Evolutionary conservation across 2,329 filamentous ascomycete species (phyloP).

Genomic region (Colletotrichum kahawae): DNA sequence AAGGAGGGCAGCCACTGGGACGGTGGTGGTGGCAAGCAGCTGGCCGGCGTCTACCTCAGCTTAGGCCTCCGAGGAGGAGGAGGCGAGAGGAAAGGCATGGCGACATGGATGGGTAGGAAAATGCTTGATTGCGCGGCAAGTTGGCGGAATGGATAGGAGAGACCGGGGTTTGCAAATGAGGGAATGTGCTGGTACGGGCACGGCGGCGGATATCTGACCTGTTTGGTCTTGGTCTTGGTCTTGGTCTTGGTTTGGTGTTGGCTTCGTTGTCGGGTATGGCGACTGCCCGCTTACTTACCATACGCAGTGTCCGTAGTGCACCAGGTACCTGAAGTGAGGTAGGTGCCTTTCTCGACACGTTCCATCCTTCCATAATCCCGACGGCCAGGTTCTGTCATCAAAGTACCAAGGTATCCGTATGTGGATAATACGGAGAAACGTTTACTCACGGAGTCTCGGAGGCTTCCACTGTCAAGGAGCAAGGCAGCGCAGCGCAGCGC

Average conservation of each 20-base stretch:
- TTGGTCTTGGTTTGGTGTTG: not conserved
- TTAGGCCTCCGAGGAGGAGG: not conserved
- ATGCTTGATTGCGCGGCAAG: slow-evolving; percentile 9
- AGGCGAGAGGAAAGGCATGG: not conserved
- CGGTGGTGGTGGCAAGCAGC: not conserved
- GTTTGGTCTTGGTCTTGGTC: slow-evolving; percentile 17
- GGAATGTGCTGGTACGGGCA: not conserved
- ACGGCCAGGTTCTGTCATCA: not conserved
- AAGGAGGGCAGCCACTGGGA: not conserved
- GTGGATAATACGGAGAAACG: not conserved
- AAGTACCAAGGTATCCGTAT: not conserved
- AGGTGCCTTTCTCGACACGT: not conserved
- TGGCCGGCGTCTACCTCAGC: not conserved
- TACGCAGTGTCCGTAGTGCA: not conserved
- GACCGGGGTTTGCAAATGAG: not conserved
- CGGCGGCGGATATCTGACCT: slow-evolving; percentile 14
- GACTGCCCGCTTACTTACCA: not conserved
- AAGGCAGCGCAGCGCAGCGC: not conserved
- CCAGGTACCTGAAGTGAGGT: not conserved
- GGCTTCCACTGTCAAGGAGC: not conserved
- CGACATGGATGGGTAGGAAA: not conserved
- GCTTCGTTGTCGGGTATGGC: not conserved
- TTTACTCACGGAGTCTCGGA: not conserved
- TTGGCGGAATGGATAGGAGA: not conserved
- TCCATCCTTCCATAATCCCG: not conserved